phyloP scores from a whole-genome alignment of 768 basidiomycete species.

The Lentinula detonsa region DNA sequence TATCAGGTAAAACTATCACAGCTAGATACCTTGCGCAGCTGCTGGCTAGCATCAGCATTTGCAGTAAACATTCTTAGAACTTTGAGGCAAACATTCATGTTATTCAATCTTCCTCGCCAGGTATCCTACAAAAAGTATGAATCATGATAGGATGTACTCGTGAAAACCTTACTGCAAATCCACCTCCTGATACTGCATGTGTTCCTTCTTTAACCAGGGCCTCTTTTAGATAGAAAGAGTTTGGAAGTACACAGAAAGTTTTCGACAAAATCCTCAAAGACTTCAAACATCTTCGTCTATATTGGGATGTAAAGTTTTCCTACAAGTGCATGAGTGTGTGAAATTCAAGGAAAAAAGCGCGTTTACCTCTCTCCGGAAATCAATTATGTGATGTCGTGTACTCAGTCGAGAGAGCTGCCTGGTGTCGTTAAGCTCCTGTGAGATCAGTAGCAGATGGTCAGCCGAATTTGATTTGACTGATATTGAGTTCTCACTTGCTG shows the following conservation, averaged over 20 bases:
- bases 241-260: conserved; percentile 3
- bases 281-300: conserved; percentile 1
- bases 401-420: background rate
- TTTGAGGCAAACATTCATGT: conserved; percentile 6
- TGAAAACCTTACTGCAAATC: conserved; percentile 2
- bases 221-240: conserved; percentile 1
- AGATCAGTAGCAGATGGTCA: background rate
- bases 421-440: background rate
- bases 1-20: background rate
- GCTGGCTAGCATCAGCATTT: background rate
- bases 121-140: conserved; percentile 4
- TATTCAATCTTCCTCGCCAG: conserved; percentile 1
- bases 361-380: conserved; percentile 2
- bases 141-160: background rate
- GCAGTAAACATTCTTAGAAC: conserved; percentile 7
- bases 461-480: background rate
- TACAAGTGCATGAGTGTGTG: background rate
- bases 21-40: conserved; percentile 2
- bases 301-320: background rate
- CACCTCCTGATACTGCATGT: conserved; percentile 3
- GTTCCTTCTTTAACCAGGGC: background rate
- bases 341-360: background rate
- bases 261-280: background rate
- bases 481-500: background rate
- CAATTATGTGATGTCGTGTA: background rate